Base-by-base conservation (phyloP, 257 asterid genomes). In the Ajuga chamaepitys region DNA sequence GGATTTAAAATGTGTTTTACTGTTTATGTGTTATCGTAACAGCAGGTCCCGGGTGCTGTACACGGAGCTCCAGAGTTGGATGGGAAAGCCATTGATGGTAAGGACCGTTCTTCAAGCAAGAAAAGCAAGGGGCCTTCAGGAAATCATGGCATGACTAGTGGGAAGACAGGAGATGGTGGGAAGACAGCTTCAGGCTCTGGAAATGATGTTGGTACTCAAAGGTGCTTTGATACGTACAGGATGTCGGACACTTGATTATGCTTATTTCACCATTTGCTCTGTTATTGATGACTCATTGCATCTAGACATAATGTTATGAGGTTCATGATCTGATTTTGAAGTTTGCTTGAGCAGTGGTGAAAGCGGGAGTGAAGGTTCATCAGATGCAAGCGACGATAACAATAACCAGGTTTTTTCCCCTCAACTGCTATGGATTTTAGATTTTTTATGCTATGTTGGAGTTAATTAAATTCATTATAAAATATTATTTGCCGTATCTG, bases 321-420 rank as follows among this genome's bases (percentile, higher is more conserved):
- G 58, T 26, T 60, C 65, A 17, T 55, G 65, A 24, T 64, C 71
- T 76, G 69, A 75, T 47, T 58, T 44, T 75, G 54, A 52, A 70
- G 5, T 74, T 64, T 75, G 71, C 75, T 75, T 80, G 67, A 52
- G 68, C 82, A 92, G 97, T 78, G 97, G 83, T 77, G 98, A 87
- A 51, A 93, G 95, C 34, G 95, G 88, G 64, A 87, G 92, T 73
- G 97, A 85, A 57, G 92, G 88, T 71, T 87, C 95, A 17, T 80
- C 97, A 14, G 94, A 87, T 77, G 87, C 84, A 72, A 93, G 91
- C 71, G 95, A 87, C 71, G 94, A 93, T 64, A 73, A 89, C 73
- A 80, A 79, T 68, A 80, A 82, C 75, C 86, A 79, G 79, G 98
- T 87, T 37, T 24, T 66, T 68, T 68, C 63, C 58, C 59, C 61